Conservation (phyloP, 352 stramenopile genomes). For the Phytophthora agathidicida region DNA sequence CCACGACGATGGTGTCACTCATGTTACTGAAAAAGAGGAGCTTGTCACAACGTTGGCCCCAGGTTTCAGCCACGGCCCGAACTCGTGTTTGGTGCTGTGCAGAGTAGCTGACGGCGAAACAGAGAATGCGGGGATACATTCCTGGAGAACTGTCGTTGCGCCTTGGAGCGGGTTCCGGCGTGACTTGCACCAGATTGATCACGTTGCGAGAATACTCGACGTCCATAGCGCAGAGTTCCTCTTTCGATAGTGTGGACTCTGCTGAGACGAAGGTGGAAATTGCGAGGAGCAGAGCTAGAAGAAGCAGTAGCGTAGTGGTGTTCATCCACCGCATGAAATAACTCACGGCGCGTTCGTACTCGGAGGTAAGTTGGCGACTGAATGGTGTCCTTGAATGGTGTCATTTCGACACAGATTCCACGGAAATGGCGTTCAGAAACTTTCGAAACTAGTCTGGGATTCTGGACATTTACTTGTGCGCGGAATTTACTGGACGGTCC, state of each 20-base stretch:
- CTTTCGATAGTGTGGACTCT: constrained; percentile 25
- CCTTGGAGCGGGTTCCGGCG: constrained; percentile 25
- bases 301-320: background rate
- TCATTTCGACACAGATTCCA: too few species aligned
- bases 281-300: background rate
- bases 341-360: too few species aligned
- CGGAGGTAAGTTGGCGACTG: too few species aligned
- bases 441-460: too few species aligned
- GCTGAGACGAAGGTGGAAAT: background rate
- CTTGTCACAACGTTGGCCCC: constrained; percentile 77
- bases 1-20: constrained; percentile 53
- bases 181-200: constrained; percentile 49
- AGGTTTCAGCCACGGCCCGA: constrained; percentile 74
- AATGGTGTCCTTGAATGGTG: too few species aligned
- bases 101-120: constrained; percentile 78
- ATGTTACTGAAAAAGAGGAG: constrained; percentile 86
- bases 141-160: background rate
- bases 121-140: constrained; percentile 66
- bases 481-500: background rate
- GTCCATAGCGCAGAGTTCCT: constrained; percentile 53
- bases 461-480: constrained; percentile 2
- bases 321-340: too few species aligned
- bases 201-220: constrained; percentile 37
- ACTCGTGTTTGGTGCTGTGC: constrained; percentile 57
- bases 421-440: too few species aligned